Base-by-base conservation (phyloP, 768 basidiomycete species). In the Amanita phalloides region DNA sequence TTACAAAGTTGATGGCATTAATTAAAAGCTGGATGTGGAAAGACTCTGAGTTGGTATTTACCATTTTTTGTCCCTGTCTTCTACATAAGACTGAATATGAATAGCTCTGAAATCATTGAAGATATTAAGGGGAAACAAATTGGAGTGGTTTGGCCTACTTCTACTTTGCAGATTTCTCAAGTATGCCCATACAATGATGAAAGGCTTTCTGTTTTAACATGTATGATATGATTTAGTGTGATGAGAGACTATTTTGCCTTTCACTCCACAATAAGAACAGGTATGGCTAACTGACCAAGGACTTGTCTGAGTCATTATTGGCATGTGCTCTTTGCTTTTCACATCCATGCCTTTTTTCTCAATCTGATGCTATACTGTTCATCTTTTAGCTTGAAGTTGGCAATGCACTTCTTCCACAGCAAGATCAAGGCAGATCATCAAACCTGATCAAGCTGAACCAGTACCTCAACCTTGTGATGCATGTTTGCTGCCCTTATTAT, bases 201-300 rank as follows among this genome's bases (percentile, higher is more conserved):
- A 17, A 17, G 17, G 17, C 25, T 2, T 3, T 25, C 4, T 25
- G 2, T 25, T 25, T 25, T 25, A 25, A 25, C 25, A 4, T 4
- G 25, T 25, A 25, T 25, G 25, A 33, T 20, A 17, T 17, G 17
- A 17, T 9, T 49, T 53, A 93, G 92, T 67, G 73, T 95, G 23
- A 96, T 99, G 90, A 81, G 95, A 48, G 83, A 86, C 53, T 99
- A 97, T 70, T 99, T 99, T 57, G 78, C 86, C 70, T 97, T 98
- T 69, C 87, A 86, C 65, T 97, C 46, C 90, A 95, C 55, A 92
- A 94, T 68, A 94, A 94, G 68, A 88, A 99, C 66, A 91, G 91
- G 59, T 95, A 99, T 62, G 94, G 95, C 1, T 92, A 74, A 64
- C 68, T 99, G 55, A 94, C 93, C 2, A 97, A 95, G 66, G 95